phyloP scores from a whole-genome alignment of 1,284 basidiomycete genomes.

The Sphaerobolus stellatus region DNA sequence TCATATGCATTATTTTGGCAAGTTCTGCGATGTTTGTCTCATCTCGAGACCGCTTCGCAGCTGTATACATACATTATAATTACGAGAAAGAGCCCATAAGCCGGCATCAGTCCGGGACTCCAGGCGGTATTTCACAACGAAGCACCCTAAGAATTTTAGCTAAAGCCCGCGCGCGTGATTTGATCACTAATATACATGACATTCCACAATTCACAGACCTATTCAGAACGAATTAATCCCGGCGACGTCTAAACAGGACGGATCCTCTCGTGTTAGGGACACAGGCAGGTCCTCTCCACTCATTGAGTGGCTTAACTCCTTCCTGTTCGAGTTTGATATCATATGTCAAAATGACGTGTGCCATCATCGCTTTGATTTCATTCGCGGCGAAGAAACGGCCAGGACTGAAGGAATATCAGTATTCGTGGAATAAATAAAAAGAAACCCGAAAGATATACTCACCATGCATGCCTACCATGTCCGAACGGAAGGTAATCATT shows the following conservation, averaged over 20 bases:
- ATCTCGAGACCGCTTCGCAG: too few species aligned
- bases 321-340: slow-evolving; percentile 43
- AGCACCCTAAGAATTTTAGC: too few species aligned
- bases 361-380: slow-evolving; percentile 46
- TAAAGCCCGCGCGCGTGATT: too few species aligned
- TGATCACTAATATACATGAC: too few species aligned
- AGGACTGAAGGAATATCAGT: slow-evolving; percentile 28
- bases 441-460: neutral
- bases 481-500: slow-evolving; percentile 23
- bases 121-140: too few species aligned
- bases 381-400: slow-evolving; percentile 48
- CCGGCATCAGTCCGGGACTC: too few species aligned
- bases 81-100: too few species aligned
- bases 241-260: slow-evolving; percentile 15
- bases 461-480: slow-evolving; percentile 27
- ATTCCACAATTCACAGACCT: too few species aligned
- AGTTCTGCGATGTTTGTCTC: too few species aligned
- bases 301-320: slow-evolving; percentile 25
- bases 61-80: too few species aligned
- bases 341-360: slow-evolving; percentile 43
- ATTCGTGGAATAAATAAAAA: neutral
- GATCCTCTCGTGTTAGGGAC: slow-evolving; percentile 15
- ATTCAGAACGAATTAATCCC: too few species aligned
- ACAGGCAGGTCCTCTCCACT: slow-evolving; percentile 5
- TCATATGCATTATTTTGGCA: too few species aligned